Evolutionary conservation across 2,329 filamentous ascomycete genomes (phyloP).

Genomic region (Fusarium torulosum): DNA sequence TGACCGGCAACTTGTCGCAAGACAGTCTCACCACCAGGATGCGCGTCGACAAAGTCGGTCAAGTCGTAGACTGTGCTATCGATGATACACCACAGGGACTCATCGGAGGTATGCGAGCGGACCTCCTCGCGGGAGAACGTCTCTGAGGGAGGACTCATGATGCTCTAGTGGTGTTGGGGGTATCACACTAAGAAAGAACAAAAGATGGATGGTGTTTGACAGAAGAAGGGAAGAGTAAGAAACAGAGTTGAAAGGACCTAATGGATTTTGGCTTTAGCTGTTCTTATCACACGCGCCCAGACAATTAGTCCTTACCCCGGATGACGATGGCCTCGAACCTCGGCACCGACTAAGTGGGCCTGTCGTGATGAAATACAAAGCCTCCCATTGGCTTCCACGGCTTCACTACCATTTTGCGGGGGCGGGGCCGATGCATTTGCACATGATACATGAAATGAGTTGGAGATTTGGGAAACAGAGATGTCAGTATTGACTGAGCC

Average conservation of each 20-base stretch:
- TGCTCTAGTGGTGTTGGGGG: background rate
- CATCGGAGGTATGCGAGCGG: conserved; percentile 79
- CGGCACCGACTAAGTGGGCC: conserved; percentile 42
- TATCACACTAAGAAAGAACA: background rate
- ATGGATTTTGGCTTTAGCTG: conserved; percentile 4
- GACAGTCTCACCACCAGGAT: conserved; percentile 85
- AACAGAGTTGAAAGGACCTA: background rate
- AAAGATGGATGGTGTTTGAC: background rate
- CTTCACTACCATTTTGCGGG: conserved; percentile 39
- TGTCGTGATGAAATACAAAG: conserved; percentile 30
- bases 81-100: conserved; percentile 85
- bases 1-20: conserved; percentile 83
- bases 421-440: conserved; percentile 38
- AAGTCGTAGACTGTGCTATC: conserved; percentile 91
- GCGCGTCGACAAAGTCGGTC: conserved; percentile 85
- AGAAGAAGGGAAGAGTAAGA: background rate
- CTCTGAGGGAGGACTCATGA: conserved; percentile 55
- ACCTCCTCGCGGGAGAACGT: conserved; percentile 74
- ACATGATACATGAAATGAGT: conserved; percentile 28
- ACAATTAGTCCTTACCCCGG: conserved; percentile 29
- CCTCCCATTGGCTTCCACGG: conserved; percentile 30
- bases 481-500: background rate
- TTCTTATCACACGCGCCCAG: conserved; percentile 2
- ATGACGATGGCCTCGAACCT: conserved; percentile 34
- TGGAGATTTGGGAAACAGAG: background rate